A percentile compares a stretch with the other conserved stretches of the same genome.
These are phyloP conservation scores for Trypanosoma mega DNA, from an alignment of 208 protist genomes.

Conservation along the genomic window DNA sequence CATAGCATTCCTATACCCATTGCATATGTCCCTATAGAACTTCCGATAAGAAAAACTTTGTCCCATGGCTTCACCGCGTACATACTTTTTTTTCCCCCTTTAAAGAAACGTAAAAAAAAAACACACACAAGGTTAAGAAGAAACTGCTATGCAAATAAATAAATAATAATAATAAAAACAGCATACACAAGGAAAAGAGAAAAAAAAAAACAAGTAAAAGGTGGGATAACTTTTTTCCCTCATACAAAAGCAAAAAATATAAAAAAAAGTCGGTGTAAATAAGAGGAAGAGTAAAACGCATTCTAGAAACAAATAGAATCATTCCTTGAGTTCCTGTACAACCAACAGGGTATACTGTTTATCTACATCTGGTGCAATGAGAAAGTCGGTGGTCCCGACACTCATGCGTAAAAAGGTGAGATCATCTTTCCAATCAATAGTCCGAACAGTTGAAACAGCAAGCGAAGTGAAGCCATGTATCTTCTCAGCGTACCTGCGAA, in stretches of 20 bases:
- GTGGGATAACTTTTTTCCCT: not conserved
- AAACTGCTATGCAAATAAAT: not conserved
- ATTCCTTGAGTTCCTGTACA: conserved; percentile 50
- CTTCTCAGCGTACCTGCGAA: conserved; percentile 58
- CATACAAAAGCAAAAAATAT: conserved; percentile 5
- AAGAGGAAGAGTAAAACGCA: conserved; percentile 14
- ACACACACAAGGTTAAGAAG: not conserved
- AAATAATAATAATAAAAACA: not conserved
- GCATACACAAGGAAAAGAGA: too few relatives aligned
- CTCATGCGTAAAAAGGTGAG: conserved; percentile 84
- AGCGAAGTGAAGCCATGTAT: conserved; percentile 66
- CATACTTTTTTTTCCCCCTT: conserved; percentile 30
- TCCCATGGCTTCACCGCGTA: conserved; percentile 90
- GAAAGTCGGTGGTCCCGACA: conserved; percentile 58
- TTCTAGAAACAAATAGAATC: conserved; percentile 3
- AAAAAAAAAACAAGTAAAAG: conserved; percentile 6
- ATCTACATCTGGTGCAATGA: conserved; percentile 75
- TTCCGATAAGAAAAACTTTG: conserved; percentile 65
- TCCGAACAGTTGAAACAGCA: conserved; percentile 71
- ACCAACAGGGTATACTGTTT: conserved; percentile 82
- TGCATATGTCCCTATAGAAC: conserved; percentile 63
- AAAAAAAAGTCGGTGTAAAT: conserved; percentile 1
- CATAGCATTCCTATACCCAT: conserved; percentile 88
- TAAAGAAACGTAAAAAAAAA: not conserved
- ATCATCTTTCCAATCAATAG: conserved; percentile 72